phyloP scores from a whole-genome alignment of 2,329 filamentous ascomycete genomes.

The Monilinia fructigena region DNA sequence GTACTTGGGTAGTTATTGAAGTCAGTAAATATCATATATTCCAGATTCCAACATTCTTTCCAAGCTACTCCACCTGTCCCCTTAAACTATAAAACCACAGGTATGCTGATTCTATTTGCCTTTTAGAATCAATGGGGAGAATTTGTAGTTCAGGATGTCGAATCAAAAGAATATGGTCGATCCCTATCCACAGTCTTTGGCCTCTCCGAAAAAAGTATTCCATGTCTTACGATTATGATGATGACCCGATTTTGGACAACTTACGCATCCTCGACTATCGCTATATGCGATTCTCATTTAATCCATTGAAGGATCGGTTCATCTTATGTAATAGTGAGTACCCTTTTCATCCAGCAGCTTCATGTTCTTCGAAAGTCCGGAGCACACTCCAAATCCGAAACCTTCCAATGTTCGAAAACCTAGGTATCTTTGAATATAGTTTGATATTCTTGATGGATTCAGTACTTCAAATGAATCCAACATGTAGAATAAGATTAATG shows the following conservation, averaged over 20 bases:
- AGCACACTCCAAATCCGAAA: background rate
- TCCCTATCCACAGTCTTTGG: conserved; percentile 66
- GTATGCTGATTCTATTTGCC: conserved; percentile 38
- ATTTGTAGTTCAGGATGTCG: conserved; percentile 72
- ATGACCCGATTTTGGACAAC: conserved; percentile 73
- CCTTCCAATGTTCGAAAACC: background rate
- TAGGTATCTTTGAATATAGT: background rate
- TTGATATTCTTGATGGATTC: background rate
- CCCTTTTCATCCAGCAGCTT: background rate
- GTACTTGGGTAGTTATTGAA: conserved; percentile 91
- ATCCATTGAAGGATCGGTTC: conserved; percentile 87
- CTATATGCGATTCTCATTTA: conserved; percentile 90
- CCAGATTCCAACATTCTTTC: conserved; percentile 10
- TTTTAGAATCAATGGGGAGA: conserved; percentile 89
- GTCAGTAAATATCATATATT: conserved; percentile 44
- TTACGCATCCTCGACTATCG: conserved; percentile 85
- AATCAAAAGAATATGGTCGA: conserved; percentile 52
- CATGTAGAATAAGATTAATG: background rate
- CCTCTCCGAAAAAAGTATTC: conserved; percentile 55
- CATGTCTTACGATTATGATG: conserved; percentile 63
- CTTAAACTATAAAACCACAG: conserved; percentile 10
- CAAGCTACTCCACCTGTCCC: background rate
- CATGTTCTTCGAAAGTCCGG: background rate
- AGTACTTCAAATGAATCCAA: background rate
- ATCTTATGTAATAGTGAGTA: conserved; percentile 66